Conservation (phyloP, 2,329 filamentous ascomycete species). For the Gnomoniopsis smithogilvyi region DNA sequence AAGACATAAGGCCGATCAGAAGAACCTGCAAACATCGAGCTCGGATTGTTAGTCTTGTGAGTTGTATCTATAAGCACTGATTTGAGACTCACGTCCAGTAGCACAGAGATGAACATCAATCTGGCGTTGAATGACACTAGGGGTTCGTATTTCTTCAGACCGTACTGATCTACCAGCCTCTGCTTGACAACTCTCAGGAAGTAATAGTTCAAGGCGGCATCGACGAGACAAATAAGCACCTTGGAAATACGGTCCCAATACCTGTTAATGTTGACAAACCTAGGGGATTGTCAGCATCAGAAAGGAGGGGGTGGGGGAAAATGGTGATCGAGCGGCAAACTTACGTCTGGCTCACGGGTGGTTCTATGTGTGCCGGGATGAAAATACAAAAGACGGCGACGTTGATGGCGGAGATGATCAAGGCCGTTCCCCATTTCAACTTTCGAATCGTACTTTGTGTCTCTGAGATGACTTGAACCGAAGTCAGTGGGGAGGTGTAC, state of each 20-base stretch:
- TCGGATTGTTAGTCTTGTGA: background rate
- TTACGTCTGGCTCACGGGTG: conserved; percentile 33
- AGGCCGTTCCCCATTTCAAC: conserved; percentile 45
- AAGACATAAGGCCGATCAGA: conserved; percentile 33
- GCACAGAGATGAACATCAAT: conserved; percentile 46
- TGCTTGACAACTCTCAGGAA: conserved; percentile 46
- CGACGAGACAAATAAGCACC: conserved; percentile 46
- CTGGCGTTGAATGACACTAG: conserved; percentile 46
- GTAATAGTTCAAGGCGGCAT: conserved; percentile 49
- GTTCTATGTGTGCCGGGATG: conserved; percentile 37
- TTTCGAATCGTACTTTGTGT: conserved; percentile 31
- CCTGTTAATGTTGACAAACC: conserved; percentile 37
- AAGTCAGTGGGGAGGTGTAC: background rate
- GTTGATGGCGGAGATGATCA: conserved; percentile 46
- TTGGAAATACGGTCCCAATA: conserved; percentile 54
- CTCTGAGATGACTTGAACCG: conserved; percentile 36
- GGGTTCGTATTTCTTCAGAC: conserved; percentile 47
- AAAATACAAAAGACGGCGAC: conserved; percentile 39
- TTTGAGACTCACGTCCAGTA: conserved; percentile 42
- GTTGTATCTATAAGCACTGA: background rate
- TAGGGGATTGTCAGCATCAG: conserved; percentile 6
- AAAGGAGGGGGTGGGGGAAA: background rate
- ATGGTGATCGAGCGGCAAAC: background rate
- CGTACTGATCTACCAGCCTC: conserved; percentile 42
- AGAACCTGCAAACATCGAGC: conserved; percentile 15